phyloP scores from a whole-genome alignment of 306 rosid species.

The Pyrus bretschneideri region DNA sequence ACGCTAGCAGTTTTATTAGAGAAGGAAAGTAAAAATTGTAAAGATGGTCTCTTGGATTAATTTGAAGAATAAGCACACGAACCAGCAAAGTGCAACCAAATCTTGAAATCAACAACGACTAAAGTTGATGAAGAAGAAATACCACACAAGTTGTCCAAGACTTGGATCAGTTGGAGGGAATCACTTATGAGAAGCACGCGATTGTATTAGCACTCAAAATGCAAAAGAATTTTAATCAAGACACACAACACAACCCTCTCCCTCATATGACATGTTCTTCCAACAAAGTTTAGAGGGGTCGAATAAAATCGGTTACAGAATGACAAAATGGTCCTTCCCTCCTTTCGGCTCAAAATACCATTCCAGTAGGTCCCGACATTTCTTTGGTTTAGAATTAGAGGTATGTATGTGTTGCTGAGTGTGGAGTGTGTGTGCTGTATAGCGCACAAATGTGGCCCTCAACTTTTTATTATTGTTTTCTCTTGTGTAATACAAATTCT shows the following conservation, averaged over 20 bases:
- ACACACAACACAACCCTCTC: background rate
- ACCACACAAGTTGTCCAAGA: background rate
- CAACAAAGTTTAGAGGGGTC: background rate
- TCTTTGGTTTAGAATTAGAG: conserved; percentile 3
- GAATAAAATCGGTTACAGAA: conserved; percentile 3
- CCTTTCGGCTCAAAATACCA: background rate
- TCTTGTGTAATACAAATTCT: background rate
- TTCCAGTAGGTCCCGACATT: conserved; percentile 6
- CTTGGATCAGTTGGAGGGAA: background rate
- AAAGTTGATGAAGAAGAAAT: background rate
- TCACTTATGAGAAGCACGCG: no score
- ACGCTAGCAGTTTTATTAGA: background rate
- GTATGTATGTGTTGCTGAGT: background rate
- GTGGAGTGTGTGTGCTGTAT: background rate
- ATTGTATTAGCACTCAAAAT: no score
- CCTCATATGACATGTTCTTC: background rate
- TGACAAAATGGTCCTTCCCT: conserved; percentile 17
- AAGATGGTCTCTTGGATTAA: no score
- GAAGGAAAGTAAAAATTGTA: no score
- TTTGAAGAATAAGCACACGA: no score
- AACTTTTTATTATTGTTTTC: background rate
- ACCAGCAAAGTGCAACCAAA: background rate
- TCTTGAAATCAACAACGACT: background rate
- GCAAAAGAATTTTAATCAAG: background rate
- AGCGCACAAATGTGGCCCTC: background rate